These are phyloP conservation scores for Candida patagonica DNA, from an alignment of 805 yeast species.

Conservation along the genomic window DNA sequence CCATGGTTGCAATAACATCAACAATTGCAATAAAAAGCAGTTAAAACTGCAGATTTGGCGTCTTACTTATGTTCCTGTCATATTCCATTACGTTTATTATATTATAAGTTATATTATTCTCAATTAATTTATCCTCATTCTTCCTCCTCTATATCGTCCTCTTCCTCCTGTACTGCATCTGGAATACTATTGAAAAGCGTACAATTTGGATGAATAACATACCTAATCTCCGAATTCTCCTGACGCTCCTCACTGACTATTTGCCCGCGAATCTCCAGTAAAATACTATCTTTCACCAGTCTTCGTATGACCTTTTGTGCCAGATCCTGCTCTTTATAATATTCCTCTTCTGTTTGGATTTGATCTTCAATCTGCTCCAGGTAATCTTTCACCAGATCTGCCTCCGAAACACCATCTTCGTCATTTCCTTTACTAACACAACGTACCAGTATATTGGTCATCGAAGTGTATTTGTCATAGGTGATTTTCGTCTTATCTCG, in stretches of 20 bases:
- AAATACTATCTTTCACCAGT: conserved; percentile 73
- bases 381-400: conserved; percentile 72
- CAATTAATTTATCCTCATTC: background rate
- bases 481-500: conserved; percentile 47
- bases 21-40: too few species aligned
- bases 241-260: conserved; percentile 28
- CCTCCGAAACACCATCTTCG: conserved; percentile 55
- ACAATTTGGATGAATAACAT: conserved; percentile 29
- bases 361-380: conserved; percentile 63
- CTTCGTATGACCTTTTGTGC: conserved; percentile 75
- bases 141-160: conserved; percentile 1
- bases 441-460: conserved; percentile 70
- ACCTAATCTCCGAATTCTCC: conserved; percentile 16
- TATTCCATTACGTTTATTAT: too few species aligned
- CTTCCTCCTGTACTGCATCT: conserved; percentile 5
- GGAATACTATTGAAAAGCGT: conserved; percentile 6
- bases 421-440: conserved; percentile 45
- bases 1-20: too few species aligned
- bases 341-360: conserved; percentile 59
- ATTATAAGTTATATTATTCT: background rate
- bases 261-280: conserved; percentile 56
- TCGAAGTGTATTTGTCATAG: conserved; percentile 76
- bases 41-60: too few species aligned
- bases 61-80: too few species aligned
- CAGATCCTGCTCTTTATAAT: conserved; percentile 57